Evolutionary conservation across 1,139 yeast genomes (phyloP).

Genomic region (Geotrichum histeridarum): DNA sequence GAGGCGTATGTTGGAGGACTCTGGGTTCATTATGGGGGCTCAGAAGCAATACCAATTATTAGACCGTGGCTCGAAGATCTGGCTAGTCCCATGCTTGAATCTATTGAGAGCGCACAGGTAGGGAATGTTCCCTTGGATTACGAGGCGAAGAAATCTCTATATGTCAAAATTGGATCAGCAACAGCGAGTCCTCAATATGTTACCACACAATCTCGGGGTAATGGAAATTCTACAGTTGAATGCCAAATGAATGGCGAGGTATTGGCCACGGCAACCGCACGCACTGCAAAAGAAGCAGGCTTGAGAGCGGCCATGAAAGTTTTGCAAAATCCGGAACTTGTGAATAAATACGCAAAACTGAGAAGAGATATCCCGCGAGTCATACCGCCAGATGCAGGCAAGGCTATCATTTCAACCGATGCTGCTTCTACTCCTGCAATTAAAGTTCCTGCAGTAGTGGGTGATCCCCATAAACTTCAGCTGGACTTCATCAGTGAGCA

Average conservation of each 20-base stretch:
- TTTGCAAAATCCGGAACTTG: slow-evolving; percentile 49
- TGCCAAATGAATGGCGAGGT: slow-evolving; percentile 54
- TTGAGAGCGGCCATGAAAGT: slow-evolving; percentile 71
- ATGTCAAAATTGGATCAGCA: slow-evolving; percentile 75
- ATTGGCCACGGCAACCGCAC: slow-evolving; percentile 57
- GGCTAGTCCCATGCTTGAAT: slow-evolving; percentile 49
- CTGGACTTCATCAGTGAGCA: slow-evolving; percentile 6
- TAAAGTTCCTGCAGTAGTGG: too few species aligned
- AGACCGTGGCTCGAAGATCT: slow-evolving; percentile 57
- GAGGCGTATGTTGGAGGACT: slow-evolving; percentile 91
- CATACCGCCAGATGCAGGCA: neutral
- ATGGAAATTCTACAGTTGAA: slow-evolving; percentile 57
- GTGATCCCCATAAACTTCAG: neutral
- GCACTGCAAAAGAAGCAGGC: slow-evolving; percentile 60
- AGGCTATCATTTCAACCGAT: too few species aligned
- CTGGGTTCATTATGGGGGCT: slow-evolving; percentile 47
- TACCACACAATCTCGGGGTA: slow-evolving; percentile 51
- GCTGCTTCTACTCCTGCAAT: too few species aligned
- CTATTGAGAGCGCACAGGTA: slow-evolving; percentile 32
- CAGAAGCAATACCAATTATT: slow-evolving; percentile 46
- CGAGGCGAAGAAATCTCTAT: slow-evolving; percentile 71
- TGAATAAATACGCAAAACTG: slow-evolving; percentile 59
- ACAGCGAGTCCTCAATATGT: slow-evolving; percentile 60
- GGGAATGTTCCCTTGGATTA: slow-evolving; percentile 42
- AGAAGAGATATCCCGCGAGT: slow-evolving; percentile 60